Evolutionary conservation across 345 rosid species (phyloP), one percentile per base, ranked within the genome.

Genomic region (Bretschneidera sinensis): DNA sequence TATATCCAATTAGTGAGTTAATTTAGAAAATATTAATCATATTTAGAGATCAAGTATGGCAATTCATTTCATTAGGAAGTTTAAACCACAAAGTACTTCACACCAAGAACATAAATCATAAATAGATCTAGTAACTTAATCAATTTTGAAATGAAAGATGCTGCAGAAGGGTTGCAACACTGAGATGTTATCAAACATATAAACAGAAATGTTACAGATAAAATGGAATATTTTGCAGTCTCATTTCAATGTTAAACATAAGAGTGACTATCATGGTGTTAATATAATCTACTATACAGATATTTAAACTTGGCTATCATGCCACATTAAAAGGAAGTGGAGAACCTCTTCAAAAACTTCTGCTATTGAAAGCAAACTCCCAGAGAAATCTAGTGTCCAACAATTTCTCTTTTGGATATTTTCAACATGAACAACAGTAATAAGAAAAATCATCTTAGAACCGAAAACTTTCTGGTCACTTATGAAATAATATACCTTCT

Each of bases 1-100:
- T 94, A 57, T 63, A 62, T 23, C 68, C 67, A 73, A 23, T 49
- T 23, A 43, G 48, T 50, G 43, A 35, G 62, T 55, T 33, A 76
- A 65, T 48, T 61, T 55, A 39, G 55, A 28, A n/a, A 57, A 49
- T 39, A 39, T 7, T 4, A 39, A 14, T 11, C 11, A 39, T 39
- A 4, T 39, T 11, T 5, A 7, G 45, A 7, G 15, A 39, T 39
- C 15, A 39, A 39, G 45, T 39, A 39, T 2, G 33, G 8, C 8
- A 28, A 28, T 28, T 28, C 9, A 39, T 39, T 39, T 5, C 45
- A 39, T 14, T 14, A 39, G 45, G 45, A 39, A 39, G 16, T 39
- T 13, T 39, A 39, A 39, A 14, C 16, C 8, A 28, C 45, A 39
- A 5, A 39, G 45, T 14, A 39, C 45, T 39, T 39, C 16, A 14